phyloP scores from a whole-genome alignment of 108 stramenopile genomes.

The Ochromonas danica region DNA sequence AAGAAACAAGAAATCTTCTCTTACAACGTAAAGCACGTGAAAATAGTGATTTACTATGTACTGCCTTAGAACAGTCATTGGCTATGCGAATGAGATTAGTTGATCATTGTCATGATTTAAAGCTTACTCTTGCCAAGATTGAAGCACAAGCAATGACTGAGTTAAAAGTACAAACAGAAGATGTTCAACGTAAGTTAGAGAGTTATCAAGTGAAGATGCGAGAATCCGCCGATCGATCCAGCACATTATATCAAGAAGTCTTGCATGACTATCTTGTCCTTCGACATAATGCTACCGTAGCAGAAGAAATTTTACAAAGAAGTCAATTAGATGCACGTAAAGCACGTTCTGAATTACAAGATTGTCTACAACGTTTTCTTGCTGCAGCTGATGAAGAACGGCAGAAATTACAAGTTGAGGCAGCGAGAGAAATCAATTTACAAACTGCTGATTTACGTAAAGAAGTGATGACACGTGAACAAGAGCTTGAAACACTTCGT shows the following conservation, averaged over 20 bases:
- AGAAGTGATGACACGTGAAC: not conserved
- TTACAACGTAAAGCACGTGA: not conserved
- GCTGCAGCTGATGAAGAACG: not conserved
- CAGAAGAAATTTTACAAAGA: not conserved
- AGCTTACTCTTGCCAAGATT: not conserved
- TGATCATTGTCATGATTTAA: not conserved
- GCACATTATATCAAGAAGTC: not conserved
- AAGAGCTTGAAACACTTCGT: not conserved
- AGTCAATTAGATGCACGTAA: not conserved
- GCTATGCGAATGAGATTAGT: not conserved
- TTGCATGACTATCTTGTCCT: not conserved
- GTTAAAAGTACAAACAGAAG: not conserved
- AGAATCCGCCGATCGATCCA: not conserved
- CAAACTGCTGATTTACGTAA: not conserved
- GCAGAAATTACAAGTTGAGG: not conserved
- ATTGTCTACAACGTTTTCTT: not conserved
- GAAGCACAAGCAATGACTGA: not conserved
- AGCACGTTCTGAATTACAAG: not conserved
- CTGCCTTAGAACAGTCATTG: not conserved
- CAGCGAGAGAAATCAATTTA: not conserved
- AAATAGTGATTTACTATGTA: not conserved
- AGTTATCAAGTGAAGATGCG: not conserved
- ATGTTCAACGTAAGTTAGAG: not conserved
- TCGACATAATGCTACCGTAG: slow-evolving; percentile 3
- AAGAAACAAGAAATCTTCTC: not conserved